Evolutionary conservation across 768 basidiomycete genomes (phyloP).

Genomic region (Kwoniella europaea): DNA sequence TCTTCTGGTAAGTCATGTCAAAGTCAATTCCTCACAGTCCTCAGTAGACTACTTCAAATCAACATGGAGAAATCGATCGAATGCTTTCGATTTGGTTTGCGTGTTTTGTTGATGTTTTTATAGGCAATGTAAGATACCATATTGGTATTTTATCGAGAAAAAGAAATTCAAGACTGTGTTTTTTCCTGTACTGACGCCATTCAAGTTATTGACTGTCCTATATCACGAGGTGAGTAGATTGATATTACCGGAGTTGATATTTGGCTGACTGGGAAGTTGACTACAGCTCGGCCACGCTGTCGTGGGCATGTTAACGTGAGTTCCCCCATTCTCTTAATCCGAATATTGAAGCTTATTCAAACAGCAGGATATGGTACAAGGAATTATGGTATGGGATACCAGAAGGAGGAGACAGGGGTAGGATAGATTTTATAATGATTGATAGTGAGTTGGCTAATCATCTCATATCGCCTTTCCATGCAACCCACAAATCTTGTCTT

Average conservation of each 20-base stretch:
- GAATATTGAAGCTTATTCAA: too few relatives aligned
- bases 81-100: too few relatives aligned
- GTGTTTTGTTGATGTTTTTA: background rate
- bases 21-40: background rate
- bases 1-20: conserved; percentile 24
- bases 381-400: conserved; percentile 10
- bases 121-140: conserved; percentile 27
- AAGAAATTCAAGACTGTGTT: conserved; percentile 2
- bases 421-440: conserved; percentile 40
- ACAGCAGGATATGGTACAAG: conserved; percentile 24
- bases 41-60: too few relatives aligned
- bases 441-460: conserved; percentile 27
- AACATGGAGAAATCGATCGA: too few relatives aligned
- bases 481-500: background rate
- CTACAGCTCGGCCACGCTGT: conserved; percentile 43
- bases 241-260: background rate
- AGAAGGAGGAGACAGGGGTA: conserved; percentile 23
- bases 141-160: conserved; percentile 5
- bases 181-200: conserved; percentile 33
- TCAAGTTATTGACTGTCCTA: conserved; percentile 48
- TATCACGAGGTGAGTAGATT: conserved; percentile 42
- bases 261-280: background rate
- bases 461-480: too few relatives aligned
- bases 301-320: conserved; percentile 36
- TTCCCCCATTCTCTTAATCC: too few relatives aligned